Base-by-base conservation (phyloP, 2,329 filamentous ascomycete genomes). In the Hymenotorrendiella dingleyae region DNA sequence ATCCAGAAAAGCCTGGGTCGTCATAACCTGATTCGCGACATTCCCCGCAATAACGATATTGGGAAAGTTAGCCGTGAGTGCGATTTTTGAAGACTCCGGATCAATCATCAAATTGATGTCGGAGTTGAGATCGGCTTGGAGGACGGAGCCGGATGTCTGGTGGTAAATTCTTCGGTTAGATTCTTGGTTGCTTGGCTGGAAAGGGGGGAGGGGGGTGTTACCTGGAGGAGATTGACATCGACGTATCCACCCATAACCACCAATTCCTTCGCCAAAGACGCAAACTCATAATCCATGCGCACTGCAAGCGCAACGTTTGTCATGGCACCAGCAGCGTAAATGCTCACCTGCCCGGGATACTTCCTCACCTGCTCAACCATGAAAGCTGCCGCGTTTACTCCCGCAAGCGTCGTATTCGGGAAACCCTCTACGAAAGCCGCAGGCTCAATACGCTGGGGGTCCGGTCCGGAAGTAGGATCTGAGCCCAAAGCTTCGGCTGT, bases 61-160 rank as follows among this genome's bases (percentile, higher is more conserved):
- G 6, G 67, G 67, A 49, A 72, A 74, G 22, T 63, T 54, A 6
- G 71, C 69, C 1, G 65, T 70, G 14, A 75, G 51, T 0, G 68
- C 68, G 37, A 73, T 71, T 48, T 73, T 72, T 14, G 68, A 60
- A 3, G 65, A 68, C 54, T 74, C 70, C 1, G 71, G 70, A 40
- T 74, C 70, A 29, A 72, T 66, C 62, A 71, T 72, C 2, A 73
- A 54, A 55, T 73, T 75, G 54, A 72, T 70, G 48, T 69, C 55
- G 8, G 50, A 58, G 38, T 55, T 56, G 26, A 58, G 43, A 45
- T 60, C 54, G 9, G 55, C 56, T 44, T 60, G 50, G 23, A 50
- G 32, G 7, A 56, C 23, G 22, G 49, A 53, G 4, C 59, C 58
- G 0, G 55, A 59, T 4, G 55, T 58, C 51, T 60, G 14, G 11